Base-by-base conservation (phyloP, 352 stramenopile species). In the Pythium phragmitis region DNA sequence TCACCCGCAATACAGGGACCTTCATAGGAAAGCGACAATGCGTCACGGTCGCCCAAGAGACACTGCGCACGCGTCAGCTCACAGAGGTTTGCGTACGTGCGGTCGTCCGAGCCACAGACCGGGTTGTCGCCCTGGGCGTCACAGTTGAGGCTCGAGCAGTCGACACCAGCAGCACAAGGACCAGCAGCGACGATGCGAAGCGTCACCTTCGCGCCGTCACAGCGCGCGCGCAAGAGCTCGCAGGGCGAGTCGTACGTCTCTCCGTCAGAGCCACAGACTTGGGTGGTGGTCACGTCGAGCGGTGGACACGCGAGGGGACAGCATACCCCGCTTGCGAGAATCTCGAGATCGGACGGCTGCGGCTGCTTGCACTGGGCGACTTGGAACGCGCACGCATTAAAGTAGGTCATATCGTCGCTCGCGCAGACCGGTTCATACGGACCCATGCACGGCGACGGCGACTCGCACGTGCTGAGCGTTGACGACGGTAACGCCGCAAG, bases 11-110 rank as follows among this genome's bases (percentile, higher is more conserved):
- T 9, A 19, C 46, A 51, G 21, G 46, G 46, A 11, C 46, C 46
- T 8, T 34, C 11, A 21, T 51, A 51, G 9, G 46, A 36, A 9
- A 19, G 9, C 12, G 21, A n/a, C 26, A 17, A 34, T 19, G 19
- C 13, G 14, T 54, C 16, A 2, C 6, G 26, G 34, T 58, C 51
- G n/a, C n/a, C 33, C 26, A 26, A 42, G 11, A 34, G 16, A 30
- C 63, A 66, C 36, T 46, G 21, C 2, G 50, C 39, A 19, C 21
- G 17, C 7, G 23, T 2, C 8, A 70, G 34, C 30, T 47, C 30
- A 19, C 63, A 70, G 14, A 56, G 46, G 48, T 71, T 67, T 11
- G 42, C 13, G 54, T 71, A 67, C 43, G 60, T 67, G 28, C 46
- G 42, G 42, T 23, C 45, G 51, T 71, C 57, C 4, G 63, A 53